A percentile compares a stretch with the other conserved stretches of the same genome.
Conservation (phyloP, 2,329 filamentous ascomycete species). For the Fusarium burgessii region DNA sequence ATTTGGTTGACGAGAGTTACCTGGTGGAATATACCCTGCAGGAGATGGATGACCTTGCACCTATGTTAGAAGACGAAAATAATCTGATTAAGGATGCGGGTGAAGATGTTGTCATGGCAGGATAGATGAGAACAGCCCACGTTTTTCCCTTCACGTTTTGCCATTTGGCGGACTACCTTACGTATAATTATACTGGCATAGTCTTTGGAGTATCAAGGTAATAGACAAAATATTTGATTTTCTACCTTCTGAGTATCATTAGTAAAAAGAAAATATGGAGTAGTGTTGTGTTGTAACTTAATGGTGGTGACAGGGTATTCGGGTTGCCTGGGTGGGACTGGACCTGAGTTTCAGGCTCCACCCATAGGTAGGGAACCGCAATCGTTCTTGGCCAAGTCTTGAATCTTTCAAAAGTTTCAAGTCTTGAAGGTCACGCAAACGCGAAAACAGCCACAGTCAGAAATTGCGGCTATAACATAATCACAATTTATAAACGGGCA, state of each 20-base stretch:
- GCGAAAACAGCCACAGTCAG: neutral
- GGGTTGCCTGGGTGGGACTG: slow-evolving; percentile 18
- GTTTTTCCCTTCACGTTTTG: slow-evolving; percentile 12
- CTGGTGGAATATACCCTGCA: slow-evolving; percentile 91
- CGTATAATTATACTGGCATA: slow-evolving; percentile 17
- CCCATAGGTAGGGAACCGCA: slow-evolving; percentile 13
- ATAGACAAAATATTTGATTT: slow-evolving; percentile 34
- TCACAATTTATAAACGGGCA: neutral
- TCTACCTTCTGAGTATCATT: neutral
- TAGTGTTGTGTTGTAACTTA: too few species aligned
- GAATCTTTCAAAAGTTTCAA: slow-evolving; percentile 30
- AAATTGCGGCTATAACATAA: neutral
- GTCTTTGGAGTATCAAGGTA: slow-evolving; percentile 34
- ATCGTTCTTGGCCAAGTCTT: slow-evolving; percentile 21
- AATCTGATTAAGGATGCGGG: slow-evolving; percentile 51
- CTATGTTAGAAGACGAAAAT: slow-evolving; percentile 54
- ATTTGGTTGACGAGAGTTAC: slow-evolving; percentile 93
- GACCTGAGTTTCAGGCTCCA: slow-evolving; percentile 37
- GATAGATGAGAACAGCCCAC: slow-evolving; percentile 38
- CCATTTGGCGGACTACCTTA: slow-evolving; percentile 2
- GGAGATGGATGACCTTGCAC: slow-evolving; percentile 85
- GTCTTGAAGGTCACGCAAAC: slow-evolving; percentile 21
- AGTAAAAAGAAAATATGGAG: neutral
- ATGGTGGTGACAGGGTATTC: neutral
- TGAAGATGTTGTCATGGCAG: slow-evolving; percentile 58